Percentiles rank a stretch among this genome's conserved stretches.
phyloP scores from a whole-genome alignment of 768 basidiomycete species.

The Mycena rebaudengoi region DNA sequence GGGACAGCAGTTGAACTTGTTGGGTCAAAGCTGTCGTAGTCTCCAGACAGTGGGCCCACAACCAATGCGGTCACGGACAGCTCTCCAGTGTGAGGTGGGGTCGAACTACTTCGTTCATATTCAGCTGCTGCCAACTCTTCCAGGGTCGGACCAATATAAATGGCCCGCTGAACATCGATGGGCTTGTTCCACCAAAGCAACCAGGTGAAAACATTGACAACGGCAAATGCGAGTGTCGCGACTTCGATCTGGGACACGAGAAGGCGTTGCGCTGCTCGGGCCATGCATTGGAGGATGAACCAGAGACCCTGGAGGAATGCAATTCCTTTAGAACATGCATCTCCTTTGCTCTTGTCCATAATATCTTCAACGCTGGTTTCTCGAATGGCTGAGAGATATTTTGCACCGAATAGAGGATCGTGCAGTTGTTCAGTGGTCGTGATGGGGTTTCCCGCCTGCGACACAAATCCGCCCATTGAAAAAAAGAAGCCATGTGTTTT shows the following conservation, averaged over 20 bases:
- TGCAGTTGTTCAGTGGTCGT: background rate
- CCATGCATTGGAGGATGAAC: no score
- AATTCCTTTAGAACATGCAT: no score
- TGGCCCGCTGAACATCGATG: slow-evolving; percentile 27
- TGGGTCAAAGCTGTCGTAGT: no score
- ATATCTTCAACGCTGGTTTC: slow-evolving; percentile 27
- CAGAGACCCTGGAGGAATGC: no score
- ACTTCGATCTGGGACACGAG: slow-evolving; percentile 43
- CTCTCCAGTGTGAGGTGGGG: no score
- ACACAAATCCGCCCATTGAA: slow-evolving; percentile 40
- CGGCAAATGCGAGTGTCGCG: slow-evolving; percentile 38
- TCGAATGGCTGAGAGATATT: background rate
- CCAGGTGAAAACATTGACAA: slow-evolving; percentile 37
- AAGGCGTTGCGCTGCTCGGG: slow-evolving; percentile 29
- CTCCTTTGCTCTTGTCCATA: slow-evolving; percentile 38
- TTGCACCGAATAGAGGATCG: no score
- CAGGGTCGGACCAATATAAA: background rate
- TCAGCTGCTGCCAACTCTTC: no score
- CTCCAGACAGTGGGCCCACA: no score
- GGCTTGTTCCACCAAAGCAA: slow-evolving; percentile 47
- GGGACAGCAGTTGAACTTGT: no score
- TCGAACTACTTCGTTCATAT: no score
- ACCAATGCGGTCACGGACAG: no score
- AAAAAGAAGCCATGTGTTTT: slow-evolving; percentile 34
- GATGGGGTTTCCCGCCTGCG: background rate